Evolutionary conservation across 805 yeast species (phyloP).

Genomic region (Sungouiella thailandica): DNA sequence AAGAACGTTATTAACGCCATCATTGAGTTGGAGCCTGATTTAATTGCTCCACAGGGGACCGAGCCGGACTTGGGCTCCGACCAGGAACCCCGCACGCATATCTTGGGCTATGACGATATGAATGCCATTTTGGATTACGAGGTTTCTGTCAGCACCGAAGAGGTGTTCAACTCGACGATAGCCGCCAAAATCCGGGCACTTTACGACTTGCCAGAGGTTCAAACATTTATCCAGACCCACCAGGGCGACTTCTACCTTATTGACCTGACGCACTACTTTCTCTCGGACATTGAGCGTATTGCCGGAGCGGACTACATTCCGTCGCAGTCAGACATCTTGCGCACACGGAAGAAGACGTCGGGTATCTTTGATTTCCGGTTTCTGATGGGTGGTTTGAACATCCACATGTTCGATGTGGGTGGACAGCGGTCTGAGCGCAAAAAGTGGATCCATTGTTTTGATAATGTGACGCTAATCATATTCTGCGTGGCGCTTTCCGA

Average conservation of each 20-base stretch:
- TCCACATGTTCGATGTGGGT: slow-evolving; percentile 73
- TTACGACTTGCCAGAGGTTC: slow-evolving; percentile 56
- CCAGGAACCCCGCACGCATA: slow-evolving; percentile 9
- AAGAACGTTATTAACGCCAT: slow-evolving; percentile 67
- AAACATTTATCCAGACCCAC: slow-evolving; percentile 50
- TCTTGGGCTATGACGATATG: slow-evolving; percentile 33
- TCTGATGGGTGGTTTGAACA: slow-evolving; percentile 55
- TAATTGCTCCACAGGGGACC: slow-evolving; percentile 22
- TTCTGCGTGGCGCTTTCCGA: slow-evolving; percentile 90
- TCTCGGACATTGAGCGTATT: slow-evolving; percentile 62
- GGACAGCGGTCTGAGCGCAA: slow-evolving; percentile 95
- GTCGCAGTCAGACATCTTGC: slow-evolving; percentile 66
- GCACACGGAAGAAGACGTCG: slow-evolving; percentile 88
- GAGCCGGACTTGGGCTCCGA: slow-evolving; percentile 1
- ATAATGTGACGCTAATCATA: slow-evolving; percentile 82
- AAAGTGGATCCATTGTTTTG: slow-evolving; percentile 97
- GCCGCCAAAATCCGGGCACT: slow-evolving; percentile 47
- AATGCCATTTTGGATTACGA: slow-evolving; percentile 43
- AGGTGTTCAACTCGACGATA: slow-evolving; percentile 45
- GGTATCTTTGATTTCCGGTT: slow-evolving; percentile 85
- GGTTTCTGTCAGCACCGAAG: slow-evolving; percentile 49
- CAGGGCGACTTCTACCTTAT: slow-evolving; percentile 72
- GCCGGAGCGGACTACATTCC: slow-evolving; percentile 61
- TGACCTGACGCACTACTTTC: slow-evolving; percentile 81
- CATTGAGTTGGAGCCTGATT: slow-evolving; percentile 41